Conservation (phyloP, 2,329 filamentous ascomycete genomes). For the Colletotrichum magnum region DNA sequence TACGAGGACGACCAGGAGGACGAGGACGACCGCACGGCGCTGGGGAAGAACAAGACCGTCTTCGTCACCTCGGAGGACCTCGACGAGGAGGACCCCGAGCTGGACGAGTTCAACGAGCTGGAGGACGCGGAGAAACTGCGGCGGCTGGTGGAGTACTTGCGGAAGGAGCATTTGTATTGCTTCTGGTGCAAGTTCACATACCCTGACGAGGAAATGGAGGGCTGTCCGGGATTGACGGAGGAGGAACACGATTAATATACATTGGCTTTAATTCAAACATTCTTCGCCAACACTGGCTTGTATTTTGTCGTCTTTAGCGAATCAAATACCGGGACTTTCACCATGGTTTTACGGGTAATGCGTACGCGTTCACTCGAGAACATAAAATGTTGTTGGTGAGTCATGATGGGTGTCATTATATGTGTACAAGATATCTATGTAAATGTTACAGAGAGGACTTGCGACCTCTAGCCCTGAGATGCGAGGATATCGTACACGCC, state of each 20-base stretch:
- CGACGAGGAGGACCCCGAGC: conserved; percentile 84
- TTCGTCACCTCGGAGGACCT: conserved; percentile 76
- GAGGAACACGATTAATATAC: conserved; percentile 78
- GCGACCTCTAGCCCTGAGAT: conserved; percentile 13
- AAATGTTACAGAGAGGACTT: conserved; percentile 26
- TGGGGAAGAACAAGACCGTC: conserved; percentile 70
- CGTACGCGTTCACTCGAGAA: too few relatives aligned
- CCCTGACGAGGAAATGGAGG: conserved; percentile 81
- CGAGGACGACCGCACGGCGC: conserved; percentile 77
- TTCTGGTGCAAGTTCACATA: conserved; percentile 97
- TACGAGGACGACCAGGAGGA: conserved; percentile 79
- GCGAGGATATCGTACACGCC: conserved; percentile 53
- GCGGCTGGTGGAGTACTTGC: conserved; percentile 77
- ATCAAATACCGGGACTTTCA: too few relatives aligned
- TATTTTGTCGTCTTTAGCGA: too few relatives aligned
- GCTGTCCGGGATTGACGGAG: conserved; percentile 89
- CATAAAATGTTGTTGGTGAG: not conserved
- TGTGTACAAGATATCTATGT: conserved; percentile 29
- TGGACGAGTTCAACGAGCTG: conserved; percentile 83
- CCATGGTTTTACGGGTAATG: too few relatives aligned
- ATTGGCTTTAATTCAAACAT: not conserved
- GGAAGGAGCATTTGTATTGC: conserved; percentile 84
- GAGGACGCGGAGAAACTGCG: conserved; percentile 76
- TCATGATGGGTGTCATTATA: conserved; percentile 36
- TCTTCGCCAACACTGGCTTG: too few relatives aligned